phyloP scores from a whole-genome alignment of 129 eudicot genomes.

The Pseudognaphalium luteoalbum region DNA sequence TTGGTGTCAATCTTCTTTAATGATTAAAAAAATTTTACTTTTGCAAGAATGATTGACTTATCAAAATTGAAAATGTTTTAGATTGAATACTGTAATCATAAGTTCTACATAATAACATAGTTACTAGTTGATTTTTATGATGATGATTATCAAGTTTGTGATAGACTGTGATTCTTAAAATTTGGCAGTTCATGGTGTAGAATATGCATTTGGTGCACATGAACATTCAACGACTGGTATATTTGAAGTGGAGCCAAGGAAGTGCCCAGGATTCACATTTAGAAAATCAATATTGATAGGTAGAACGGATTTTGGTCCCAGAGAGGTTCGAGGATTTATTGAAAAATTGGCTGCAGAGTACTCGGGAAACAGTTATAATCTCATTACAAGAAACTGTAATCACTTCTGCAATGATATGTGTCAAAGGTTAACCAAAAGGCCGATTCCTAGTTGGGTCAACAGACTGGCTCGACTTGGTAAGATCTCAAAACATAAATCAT shows the following conservation, averaged over 20 bases:
- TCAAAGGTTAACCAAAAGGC: constrained; percentile 58
- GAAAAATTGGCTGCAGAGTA: constrained; percentile 72
- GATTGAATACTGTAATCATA: not conserved
- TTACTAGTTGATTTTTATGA: not conserved
- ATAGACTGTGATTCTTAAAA: constrained; percentile 23
- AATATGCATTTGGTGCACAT: constrained; percentile 96
- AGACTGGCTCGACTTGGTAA: constrained; percentile 92
- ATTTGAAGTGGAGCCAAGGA: constrained; percentile 91
- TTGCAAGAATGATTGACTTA: constrained; percentile 7
- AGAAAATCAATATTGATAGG: constrained; percentile 87
- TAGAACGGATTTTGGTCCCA: constrained; percentile 73
- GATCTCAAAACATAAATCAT: constrained; percentile 21
- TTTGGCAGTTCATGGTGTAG: constrained; percentile 74
- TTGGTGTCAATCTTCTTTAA: not conserved
- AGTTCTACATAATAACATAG: constrained; percentile 1
- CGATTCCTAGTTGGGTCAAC: constrained; percentile 93
- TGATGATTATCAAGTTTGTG: constrained; percentile 15
- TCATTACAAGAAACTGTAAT: constrained; percentile 83
- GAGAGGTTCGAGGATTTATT: constrained; percentile 68
- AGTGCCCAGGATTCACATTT: constrained; percentile 85
- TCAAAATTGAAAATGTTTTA: not conserved
- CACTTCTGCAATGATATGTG: constrained; percentile 89
- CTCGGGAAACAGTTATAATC: constrained; percentile 74
- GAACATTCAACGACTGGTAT: constrained; percentile 80
- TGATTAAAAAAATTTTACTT: constrained; percentile 5